Conservation (phyloP, 2,329 filamentous ascomycete species). For the Alternaria sp. region DNA sequence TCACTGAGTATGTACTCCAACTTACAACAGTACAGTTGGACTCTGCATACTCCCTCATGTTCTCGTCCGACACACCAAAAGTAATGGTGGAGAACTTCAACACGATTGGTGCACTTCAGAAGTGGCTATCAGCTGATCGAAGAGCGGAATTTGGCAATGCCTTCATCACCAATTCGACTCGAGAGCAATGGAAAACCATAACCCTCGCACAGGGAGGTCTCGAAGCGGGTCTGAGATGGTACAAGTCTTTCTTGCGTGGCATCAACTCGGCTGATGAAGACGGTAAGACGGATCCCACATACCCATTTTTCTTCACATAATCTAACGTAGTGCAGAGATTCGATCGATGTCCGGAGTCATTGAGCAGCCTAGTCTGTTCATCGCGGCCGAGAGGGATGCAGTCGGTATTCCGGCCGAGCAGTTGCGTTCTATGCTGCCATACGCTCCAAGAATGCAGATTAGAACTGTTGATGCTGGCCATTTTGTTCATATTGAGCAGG, state of each 20-base stretch:
- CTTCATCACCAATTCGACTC: neutral
- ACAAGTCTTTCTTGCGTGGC: neutral
- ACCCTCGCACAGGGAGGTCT: neutral
- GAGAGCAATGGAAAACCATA: neutral
- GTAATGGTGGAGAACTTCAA: neutral
- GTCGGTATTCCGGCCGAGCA: neutral
- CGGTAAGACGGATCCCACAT: neutral
- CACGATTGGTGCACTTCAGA: neutral
- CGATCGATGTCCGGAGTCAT: neutral
- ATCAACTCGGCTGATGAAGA: neutral
- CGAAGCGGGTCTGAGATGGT: neutral
- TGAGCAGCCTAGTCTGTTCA: neutral
- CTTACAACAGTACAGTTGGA: neutral
- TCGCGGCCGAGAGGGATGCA: neutral
- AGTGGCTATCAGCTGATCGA: neutral
- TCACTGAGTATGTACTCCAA: fast-evolving
- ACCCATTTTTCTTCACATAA: neutral
- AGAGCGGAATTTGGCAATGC: neutral
- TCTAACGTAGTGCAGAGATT: neutral
- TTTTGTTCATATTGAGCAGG: neutral
- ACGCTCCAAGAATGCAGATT: neutral
- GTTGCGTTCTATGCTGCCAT: neutral
- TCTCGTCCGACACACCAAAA: neutral
- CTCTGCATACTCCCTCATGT: neutral
- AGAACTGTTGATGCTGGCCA: neutral